phyloP scores from a whole-genome alignment of 805 yeast genomes.

The Yarrowia alimentaria region DNA sequence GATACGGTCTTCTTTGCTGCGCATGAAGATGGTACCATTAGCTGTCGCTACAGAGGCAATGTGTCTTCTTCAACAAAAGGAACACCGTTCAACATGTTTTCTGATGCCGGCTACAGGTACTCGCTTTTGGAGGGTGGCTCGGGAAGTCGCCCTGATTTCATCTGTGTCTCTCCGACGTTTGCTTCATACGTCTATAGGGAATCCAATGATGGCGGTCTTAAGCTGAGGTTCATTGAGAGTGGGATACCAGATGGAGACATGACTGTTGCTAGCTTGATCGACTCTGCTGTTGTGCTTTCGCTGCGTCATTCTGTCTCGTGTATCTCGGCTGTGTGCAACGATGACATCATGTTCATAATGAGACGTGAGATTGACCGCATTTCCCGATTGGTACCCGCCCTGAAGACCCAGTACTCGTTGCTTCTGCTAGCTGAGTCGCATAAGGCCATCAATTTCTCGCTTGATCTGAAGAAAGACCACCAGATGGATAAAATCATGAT shows the following conservation, averaged over 20 bases:
- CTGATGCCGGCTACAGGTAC: constrained; percentile 34
- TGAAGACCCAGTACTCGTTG: constrained; percentile 40
- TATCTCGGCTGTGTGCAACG: constrained; percentile 62
- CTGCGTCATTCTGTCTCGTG: constrained; percentile 67
- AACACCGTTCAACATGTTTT: constrained; percentile 31
- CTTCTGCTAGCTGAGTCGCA: constrained; percentile 65
- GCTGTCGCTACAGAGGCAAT: constrained; percentile 29
- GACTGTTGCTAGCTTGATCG: constrained; percentile 25
- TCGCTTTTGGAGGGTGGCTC: constrained; percentile 27
- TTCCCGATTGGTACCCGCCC: constrained; percentile 33
- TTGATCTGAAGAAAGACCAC: constrained; percentile 64
- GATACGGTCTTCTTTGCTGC: constrained; percentile 7
- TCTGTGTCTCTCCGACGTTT: constrained; percentile 41
- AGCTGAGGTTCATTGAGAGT: constrained; percentile 30
- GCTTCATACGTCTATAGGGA: constrained; percentile 35
- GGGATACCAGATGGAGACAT: constrained; percentile 26
- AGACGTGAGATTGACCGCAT: constrained; percentile 47
- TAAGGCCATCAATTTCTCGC: constrained; percentile 67
- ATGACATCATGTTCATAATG: constrained; percentile 63
- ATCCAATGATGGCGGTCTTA: constrained; percentile 7
- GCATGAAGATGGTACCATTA: constrained; percentile 30
- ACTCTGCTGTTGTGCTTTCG: constrained; percentile 57
- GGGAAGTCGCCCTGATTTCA: constrained; percentile 28
- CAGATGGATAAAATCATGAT: constrained; percentile 72
- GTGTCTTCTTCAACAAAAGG: constrained; percentile 32